Conservation (phyloP, 2,329 filamentous ascomycete species). For the Penicillium vulpinum region DNA sequence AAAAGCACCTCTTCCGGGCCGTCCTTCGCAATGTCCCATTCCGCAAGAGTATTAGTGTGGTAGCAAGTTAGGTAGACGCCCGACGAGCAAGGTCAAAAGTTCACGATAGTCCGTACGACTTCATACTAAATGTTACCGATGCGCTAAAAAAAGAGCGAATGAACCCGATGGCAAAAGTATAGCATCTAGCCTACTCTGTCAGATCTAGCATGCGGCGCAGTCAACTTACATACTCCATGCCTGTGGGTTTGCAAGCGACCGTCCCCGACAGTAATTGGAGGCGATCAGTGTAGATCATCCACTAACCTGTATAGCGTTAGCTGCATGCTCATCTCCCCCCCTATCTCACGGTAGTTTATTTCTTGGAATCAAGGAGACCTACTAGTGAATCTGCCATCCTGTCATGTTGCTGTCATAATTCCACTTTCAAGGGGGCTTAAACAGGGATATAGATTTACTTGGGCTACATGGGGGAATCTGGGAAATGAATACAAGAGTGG, state of each 20-base stretch:
- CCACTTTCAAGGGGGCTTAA: background rate
- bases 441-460: background rate
- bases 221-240: conserved; percentile 7
- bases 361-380: background rate
- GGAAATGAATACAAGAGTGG: background rate
- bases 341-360: background rate
- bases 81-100: background rate
- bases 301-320: background rate
- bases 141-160: background rate
- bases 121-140: background rate
- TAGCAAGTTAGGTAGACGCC: background rate
- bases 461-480: background rate
- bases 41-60: background rate
- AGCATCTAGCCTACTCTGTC: background rate
- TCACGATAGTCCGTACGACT: background rate
- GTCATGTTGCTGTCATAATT: background rate
- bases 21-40: background rate
- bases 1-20: background rate
- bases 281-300: conserved; percentile 6
- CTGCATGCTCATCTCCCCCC: background rate
- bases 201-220: conserved; percentile 3
- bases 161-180: background rate
- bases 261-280: background rate
- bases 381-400: background rate
- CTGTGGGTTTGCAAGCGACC: background rate